phyloP scores from a whole-genome alignment of 768 basidiomycete species.

The Rubroboletus satanas region DNA sequence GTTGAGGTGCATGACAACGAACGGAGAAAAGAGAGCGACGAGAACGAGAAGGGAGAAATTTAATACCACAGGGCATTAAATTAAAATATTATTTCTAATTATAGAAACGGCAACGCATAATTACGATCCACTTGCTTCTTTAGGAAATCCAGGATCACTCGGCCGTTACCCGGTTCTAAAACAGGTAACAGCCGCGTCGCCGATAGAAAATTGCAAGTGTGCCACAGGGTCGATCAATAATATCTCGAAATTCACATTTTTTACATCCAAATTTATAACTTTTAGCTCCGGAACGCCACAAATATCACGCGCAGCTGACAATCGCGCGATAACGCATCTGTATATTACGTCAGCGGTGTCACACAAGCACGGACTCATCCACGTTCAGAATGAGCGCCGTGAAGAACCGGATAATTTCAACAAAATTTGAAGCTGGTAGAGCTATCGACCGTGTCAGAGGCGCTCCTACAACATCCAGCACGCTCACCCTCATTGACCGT shows the following conservation, averaged over 20 bases:
- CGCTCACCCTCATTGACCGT: slow-evolving; percentile 68
- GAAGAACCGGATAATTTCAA: slow-evolving; percentile 68
- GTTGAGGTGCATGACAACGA: slow-evolving; percentile 41
- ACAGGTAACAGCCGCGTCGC: no score
- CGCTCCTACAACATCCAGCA: neutral
- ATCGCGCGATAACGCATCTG: neutral
- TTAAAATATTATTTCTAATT: neutral
- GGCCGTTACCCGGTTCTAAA: neutral
- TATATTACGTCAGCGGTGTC: neutral
- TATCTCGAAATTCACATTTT: neutral
- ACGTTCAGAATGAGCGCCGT: slow-evolving; percentile 61
- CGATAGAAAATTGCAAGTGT: no score
- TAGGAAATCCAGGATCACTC: neutral
- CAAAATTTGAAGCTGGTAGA: slow-evolving; percentile 45
- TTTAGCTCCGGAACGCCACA: neutral
- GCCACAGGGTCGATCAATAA: no score
- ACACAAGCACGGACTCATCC: slow-evolving; percentile 44
- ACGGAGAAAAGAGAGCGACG: slow-evolving; percentile 7
- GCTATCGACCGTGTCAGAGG: slow-evolving; percentile 24
- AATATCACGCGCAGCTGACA: neutral
- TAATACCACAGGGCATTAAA: neutral
- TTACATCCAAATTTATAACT: neutral
- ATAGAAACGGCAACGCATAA: neutral
- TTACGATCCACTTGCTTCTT: neutral
- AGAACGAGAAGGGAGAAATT: neutral